A percentile compares a stretch with the other conserved stretches of the same genome.
These are phyloP conservation scores for Tetrahymena malaccensis DNA, from an alignment of 73 alveolate genomes.

Conservation along the genomic window DNA sequence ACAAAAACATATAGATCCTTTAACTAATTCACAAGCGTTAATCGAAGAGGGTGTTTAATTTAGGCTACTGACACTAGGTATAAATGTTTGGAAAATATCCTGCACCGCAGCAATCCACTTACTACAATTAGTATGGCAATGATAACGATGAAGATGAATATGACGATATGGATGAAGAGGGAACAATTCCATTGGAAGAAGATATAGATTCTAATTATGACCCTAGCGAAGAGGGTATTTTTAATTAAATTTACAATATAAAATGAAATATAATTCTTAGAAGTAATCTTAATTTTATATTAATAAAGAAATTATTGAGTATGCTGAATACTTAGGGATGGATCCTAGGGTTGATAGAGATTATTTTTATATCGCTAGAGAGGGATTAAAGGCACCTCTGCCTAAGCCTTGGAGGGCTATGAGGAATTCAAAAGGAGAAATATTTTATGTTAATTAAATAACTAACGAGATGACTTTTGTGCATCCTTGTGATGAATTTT, in stretches of 20 bases:
- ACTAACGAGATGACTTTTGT: slow-evolving; percentile 64
- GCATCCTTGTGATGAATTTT: slow-evolving; percentile 86
- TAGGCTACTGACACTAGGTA: background rate
- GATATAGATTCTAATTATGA: background rate
- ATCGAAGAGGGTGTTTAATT: background rate
- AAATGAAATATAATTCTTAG: background rate
- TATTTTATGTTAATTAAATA: slow-evolving; percentile 62
- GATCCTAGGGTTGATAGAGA: slow-evolving; percentile 71
- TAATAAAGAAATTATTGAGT: slow-evolving; percentile 61
- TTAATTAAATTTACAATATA: background rate
- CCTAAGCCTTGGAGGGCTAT: slow-evolving; percentile 82
- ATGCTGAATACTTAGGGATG: slow-evolving; percentile 76
- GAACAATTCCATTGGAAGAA: background rate
- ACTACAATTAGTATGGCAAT: background rate
- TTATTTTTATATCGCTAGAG: slow-evolving; percentile 81
- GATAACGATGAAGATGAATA: background rate
- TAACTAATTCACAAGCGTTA: too few relatives aligned
- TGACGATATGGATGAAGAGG: background rate
- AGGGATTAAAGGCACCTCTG: slow-evolving; percentile 82
- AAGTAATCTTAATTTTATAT: too few relatives aligned
- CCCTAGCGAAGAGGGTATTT: background rate
- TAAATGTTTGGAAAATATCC: background rate
- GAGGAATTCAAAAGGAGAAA: slow-evolving; percentile 51
- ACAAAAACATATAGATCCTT: too few relatives aligned
- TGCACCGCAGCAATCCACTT: background rate